Conservation (phyloP, 2,329 filamentous ascomycete genomes). For the Exophiala sp. region DNA sequence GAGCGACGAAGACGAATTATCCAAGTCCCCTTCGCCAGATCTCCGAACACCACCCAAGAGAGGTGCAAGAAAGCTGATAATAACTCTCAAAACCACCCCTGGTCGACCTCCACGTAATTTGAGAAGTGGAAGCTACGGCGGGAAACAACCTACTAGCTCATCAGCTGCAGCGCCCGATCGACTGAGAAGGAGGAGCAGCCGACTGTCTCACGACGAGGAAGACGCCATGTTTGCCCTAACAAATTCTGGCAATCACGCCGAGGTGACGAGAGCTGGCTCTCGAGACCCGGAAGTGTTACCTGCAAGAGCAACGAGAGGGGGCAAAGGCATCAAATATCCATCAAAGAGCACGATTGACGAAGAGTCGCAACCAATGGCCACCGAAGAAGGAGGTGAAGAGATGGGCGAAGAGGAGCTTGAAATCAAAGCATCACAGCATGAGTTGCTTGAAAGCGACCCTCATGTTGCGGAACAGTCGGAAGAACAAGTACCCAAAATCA, state of each 20-base stretch:
- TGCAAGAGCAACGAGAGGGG: constrained; percentile 41
- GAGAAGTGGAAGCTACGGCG: constrained; percentile 32
- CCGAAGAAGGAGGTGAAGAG: constrained; percentile 28
- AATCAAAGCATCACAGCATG: constrained; percentile 40
- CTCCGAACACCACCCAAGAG: constrained; percentile 32
- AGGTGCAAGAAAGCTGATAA: constrained; percentile 25
- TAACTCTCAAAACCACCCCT: constrained; percentile 28
- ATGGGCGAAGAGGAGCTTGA: constrained; percentile 30
- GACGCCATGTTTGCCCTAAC: constrained; percentile 57
- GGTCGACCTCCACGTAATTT: constrained; percentile 28
- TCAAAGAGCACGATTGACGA: constrained; percentile 39
- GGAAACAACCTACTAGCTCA: constrained; percentile 29
- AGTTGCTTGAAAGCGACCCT: constrained; percentile 42
- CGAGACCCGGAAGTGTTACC: constrained; percentile 49
- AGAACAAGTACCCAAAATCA: constrained; percentile 27
- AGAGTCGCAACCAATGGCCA: constrained; percentile 44
- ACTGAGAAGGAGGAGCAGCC: constrained; percentile 51
- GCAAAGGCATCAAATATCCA: constrained; percentile 37
- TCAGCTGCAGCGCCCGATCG: constrained; percentile 29
- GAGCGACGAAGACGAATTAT: constrained; percentile 33
- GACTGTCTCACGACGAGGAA: constrained; percentile 56
- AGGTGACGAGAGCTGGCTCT: constrained; percentile 53
- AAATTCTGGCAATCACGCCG: constrained; percentile 56
- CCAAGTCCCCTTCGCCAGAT: constrained; percentile 28
- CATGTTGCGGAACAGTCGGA: constrained; percentile 30